Conservation (phyloP, 1,284 basidiomycete species). For the Boletus mariae region DNA sequence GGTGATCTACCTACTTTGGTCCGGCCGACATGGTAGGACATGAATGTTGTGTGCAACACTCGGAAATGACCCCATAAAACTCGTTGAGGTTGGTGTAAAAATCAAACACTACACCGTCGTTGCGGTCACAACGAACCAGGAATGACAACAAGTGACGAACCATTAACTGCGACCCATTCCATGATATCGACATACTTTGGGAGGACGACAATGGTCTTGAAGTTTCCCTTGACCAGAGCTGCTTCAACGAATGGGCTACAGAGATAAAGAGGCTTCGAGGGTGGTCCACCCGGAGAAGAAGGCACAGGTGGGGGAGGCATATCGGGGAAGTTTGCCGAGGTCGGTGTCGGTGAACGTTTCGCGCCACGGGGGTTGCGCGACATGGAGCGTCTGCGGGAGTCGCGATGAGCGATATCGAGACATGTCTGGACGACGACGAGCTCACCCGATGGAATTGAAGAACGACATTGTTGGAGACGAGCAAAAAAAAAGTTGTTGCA, state of each 20-base stretch:
- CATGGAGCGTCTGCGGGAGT: conserved; percentile 60
- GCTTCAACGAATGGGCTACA: conserved; percentile 96
- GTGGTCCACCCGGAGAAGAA: conserved; percentile 36
- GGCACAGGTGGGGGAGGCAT: conserved; percentile 41
- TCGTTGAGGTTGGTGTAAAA: conserved; percentile 97
- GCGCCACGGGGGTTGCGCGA: conserved; percentile 58
- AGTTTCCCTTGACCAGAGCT: conserved; percentile 95
- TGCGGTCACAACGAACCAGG: not conserved
- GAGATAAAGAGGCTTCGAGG: conserved; percentile 77
- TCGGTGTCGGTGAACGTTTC: conserved; percentile 69
- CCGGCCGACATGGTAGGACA: conserved; percentile 96
- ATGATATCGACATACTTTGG: conserved; percentile 97
- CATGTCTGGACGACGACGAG: conserved; percentile 10
- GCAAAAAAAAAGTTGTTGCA: not conserved
- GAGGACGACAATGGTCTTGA: conserved; percentile 97
- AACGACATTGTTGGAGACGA: conserved; percentile 56
- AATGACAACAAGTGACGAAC: conserved; percentile 41
- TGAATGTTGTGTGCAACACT: conserved; percentile 87
- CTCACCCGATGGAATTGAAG: conserved; percentile 74
- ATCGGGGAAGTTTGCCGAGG: conserved; percentile 56
- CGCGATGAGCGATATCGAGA: conserved; percentile 1
- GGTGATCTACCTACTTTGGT: conserved; percentile 57
- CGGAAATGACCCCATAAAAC: conserved; percentile 94
- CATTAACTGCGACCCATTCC: conserved; percentile 98
- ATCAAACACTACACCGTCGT: conserved; percentile 68